Percentiles rank a stretch among this genome's conserved stretches.
Conservation (phyloP, 164 flowering plant genomes). For the Stephania cephalantha region DNA sequence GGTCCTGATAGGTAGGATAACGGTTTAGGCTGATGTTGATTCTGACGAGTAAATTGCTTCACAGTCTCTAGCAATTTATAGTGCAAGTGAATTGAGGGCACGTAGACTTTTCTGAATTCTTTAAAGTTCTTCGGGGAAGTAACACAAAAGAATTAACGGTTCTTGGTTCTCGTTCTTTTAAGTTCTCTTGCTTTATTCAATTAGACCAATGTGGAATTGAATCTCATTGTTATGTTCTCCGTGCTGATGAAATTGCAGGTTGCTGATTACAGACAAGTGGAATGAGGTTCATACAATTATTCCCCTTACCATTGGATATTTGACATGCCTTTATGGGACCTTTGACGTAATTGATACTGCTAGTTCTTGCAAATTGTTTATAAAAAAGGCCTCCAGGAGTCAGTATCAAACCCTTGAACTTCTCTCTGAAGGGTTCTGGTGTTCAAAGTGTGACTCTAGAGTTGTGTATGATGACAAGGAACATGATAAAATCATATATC, state of each 20-base stretch:
- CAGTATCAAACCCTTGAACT: slow-evolving; percentile 26
- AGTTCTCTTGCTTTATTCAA: not conserved
- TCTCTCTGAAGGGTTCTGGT: slow-evolving; percentile 61
- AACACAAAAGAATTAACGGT: not conserved
- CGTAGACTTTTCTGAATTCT: not conserved
- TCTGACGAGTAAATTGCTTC: not conserved
- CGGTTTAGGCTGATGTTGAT: not conserved
- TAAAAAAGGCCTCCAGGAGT: slow-evolving; percentile 25
- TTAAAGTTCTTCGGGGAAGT: not conserved
- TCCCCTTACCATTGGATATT: slow-evolving; percentile 56
- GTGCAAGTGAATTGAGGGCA: not conserved
- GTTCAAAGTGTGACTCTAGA: slow-evolving; percentile 66
- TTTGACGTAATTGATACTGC: slow-evolving; percentile 22
- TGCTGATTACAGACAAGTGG: slow-evolving; percentile 34
- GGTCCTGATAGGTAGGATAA: not conserved
- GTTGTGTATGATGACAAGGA: slow-evolving; percentile 14
- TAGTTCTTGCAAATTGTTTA: slow-evolving; percentile 45
- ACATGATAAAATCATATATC: slow-evolving; percentile 15
- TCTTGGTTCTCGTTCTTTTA: not conserved
- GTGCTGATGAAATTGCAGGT: slow-evolving; percentile 36
- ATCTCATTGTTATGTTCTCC: not conserved
- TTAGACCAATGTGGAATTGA: not conserved
- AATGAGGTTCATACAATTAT: slow-evolving; percentile 47
- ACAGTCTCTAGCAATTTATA: not conserved
- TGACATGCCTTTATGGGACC: slow-evolving; percentile 77